phyloP scores from a whole-genome alignment of 2,329 filamentous ascomycete genomes.

The Aspergillus latus region DNA sequence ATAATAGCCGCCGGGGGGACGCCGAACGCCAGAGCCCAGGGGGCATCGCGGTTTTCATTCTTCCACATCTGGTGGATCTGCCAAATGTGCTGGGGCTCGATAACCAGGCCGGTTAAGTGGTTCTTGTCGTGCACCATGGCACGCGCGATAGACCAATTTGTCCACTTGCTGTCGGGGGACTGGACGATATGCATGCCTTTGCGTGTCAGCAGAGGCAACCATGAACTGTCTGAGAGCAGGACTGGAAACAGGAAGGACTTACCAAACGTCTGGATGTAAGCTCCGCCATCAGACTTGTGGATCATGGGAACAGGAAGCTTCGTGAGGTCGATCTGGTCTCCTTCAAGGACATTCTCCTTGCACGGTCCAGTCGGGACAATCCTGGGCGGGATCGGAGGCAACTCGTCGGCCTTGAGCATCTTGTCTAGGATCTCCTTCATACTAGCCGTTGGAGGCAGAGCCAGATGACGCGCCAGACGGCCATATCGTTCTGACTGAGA shows the following conservation, averaged over 20 bases:
- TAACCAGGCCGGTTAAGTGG: conserved; percentile 45
- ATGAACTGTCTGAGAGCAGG: no score
- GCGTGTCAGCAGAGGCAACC: no score
- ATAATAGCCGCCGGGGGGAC: conserved; percentile 53
- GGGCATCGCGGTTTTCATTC: conserved; percentile 46
- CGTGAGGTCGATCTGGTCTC: conserved; percentile 45
- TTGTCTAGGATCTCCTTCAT: neutral
- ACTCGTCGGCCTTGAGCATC: neutral
- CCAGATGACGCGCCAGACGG: neutral
- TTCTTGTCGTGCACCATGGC: conserved; percentile 50
- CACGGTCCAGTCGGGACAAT: neutral
- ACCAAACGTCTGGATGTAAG: conserved; percentile 51
- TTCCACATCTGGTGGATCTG: conserved; percentile 51
- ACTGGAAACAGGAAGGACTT: no score
- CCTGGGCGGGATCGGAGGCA: neutral
- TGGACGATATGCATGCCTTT: conserved; percentile 45
- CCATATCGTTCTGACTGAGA: neutral
- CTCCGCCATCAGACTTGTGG: conserved; percentile 50
- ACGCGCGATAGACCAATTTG: conserved; percentile 39
- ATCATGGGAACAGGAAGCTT: conserved; percentile 34
- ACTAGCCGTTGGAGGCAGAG: neutral
- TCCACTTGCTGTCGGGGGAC: conserved; percentile 49
- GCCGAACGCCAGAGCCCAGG: conserved; percentile 51
- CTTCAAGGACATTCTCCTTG: conserved; percentile 45
- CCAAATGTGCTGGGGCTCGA: conserved; percentile 48